Evolutionary conservation across 805 yeast genomes (phyloP), one percentile per base, ranked within the genome.

Genomic region (Candida pseudofarinosa): DNA sequence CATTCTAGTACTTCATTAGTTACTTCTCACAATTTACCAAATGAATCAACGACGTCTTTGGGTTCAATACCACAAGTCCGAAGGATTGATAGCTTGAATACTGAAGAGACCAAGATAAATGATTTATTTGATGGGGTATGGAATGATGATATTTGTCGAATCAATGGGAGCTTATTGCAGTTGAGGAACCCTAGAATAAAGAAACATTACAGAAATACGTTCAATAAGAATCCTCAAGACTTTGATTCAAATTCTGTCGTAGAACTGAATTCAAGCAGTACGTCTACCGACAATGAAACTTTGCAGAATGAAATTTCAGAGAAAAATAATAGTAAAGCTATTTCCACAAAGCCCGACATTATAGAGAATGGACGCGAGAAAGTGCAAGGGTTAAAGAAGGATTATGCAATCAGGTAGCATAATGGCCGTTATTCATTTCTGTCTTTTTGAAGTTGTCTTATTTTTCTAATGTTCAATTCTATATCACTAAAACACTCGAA

Each of bases 101-200:
- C 31, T n/a, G 44, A 36, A 36, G 47, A 58, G 13, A 53, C 58
- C 4, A 55, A 53, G 28, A 50, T 56, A 1, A 49, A 49, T 7
- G 63, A 54, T 39, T 47, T 61, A 33, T 50, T 63, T 5, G 67
- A 57, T 16, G 56, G 55, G 7, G 58, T 51, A 12, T 45, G 55
- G 23, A 53, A 54, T n/a, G 62, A 51, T 8, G 62, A 56, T 26
- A 18, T 40, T 4, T 40, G 43, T 32, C 46, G 43, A n/a, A 37
- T 54, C 14, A 40, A 54, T 33, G 52, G 48, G 3, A 54, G 47
- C 38, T 48, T 61, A 20, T 37, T 43, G 37, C 48, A 47, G 15
- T 45, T 60, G 37, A 43, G 64, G 19, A 61, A 62, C 41, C 65
- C 66, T 1, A 45, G 64, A 28, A 51, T 58, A 31, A 58, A 56